Conservation (phyloP, 148 eudicot species). For the Dianthus caryophyllus region DNA sequence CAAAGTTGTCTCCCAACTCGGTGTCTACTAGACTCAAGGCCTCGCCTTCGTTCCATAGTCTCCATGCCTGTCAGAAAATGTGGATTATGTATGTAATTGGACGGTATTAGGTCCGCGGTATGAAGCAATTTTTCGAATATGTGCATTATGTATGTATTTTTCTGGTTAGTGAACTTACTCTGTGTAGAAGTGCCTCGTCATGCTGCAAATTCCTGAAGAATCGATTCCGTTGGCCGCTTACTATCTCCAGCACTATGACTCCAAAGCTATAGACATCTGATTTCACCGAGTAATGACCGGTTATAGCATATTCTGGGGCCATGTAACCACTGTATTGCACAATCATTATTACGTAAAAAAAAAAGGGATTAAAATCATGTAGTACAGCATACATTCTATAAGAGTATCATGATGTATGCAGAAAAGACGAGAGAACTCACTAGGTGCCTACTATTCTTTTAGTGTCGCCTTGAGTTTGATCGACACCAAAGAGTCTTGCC, state of each 20-base stretch:
- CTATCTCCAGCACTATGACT: constrained; percentile 9
- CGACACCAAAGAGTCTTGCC: constrained; percentile 8
- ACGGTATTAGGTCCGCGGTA: too few relatives aligned
- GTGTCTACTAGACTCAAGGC: background rate
- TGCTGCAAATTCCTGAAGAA: background rate
- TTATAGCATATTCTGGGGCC: constrained; percentile 2
- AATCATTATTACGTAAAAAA: background rate
- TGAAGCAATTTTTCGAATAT: too few relatives aligned
- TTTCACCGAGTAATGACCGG: constrained; percentile 2
- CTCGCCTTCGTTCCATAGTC: background rate
- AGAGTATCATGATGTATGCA: background rate
- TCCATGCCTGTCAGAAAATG: constrained; percentile 1
- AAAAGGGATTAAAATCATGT: background rate
- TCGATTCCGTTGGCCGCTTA: constrained; percentile 3
- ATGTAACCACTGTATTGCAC: constrained; percentile 4
- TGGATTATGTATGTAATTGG: background rate
- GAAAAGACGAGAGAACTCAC: background rate
- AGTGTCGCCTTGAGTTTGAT: constrained; percentile 1
- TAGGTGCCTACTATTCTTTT: background rate
- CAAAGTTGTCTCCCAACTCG: background rate
- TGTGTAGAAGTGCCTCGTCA: background rate
- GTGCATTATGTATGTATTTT: too few relatives aligned
- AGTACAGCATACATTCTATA: background rate
- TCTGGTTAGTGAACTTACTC: background rate
- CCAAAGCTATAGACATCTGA: constrained; percentile 3